Base-by-base conservation (phyloP, 1,139 yeast genomes). In the Sugiyamaella xylanicola region DNA sequence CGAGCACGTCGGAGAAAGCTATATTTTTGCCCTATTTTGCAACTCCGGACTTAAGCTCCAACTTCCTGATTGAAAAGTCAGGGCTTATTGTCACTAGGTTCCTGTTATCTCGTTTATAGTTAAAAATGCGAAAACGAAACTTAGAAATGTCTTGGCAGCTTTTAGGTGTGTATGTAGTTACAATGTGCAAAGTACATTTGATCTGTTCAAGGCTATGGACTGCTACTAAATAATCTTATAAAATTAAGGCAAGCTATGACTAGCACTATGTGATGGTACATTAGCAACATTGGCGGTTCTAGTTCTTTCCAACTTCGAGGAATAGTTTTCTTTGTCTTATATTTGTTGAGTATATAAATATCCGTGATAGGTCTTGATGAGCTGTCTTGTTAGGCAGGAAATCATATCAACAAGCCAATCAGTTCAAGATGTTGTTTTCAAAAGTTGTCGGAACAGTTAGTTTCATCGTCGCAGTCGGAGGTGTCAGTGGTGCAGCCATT, bases 351-450 rank as follows among this genome's bases (percentile, higher is more conserved):
- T 32, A 32, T 32, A 32, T 32, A 32, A 32, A 32, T 4, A 25
- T 25, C 9, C 11, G 5, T 25, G 32, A 25, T 11, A 25, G 32
- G 11, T 5, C 5, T 11, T 25, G 32, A 25, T 7, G 5, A 11
- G 5, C 9, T 7, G 5, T 25, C 32, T 25, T 5, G 32, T 11
- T 25, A 25, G 9, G 9, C 32, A 25, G 32, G 32, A 25, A 25
- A 7, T 25, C 32, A 25, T 7, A 25, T 25, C 32, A 11, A 25
- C n/a, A n/a, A 25, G 11, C 11, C 11, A 15, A 20, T 21, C 16
- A 19, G 35, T 19, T 45, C 7, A 45, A 45, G 17, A 45, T 45
- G 48, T 35, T 45, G 40, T 45, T 45, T 45, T 45, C 48, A 2
- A 45, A 32, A 20, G 15, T 32, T 17, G 27, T 45, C 25, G 40